phyloP scores from a whole-genome alignment of 768 basidiomycete genomes.

The Leccinum broughii region DNA sequence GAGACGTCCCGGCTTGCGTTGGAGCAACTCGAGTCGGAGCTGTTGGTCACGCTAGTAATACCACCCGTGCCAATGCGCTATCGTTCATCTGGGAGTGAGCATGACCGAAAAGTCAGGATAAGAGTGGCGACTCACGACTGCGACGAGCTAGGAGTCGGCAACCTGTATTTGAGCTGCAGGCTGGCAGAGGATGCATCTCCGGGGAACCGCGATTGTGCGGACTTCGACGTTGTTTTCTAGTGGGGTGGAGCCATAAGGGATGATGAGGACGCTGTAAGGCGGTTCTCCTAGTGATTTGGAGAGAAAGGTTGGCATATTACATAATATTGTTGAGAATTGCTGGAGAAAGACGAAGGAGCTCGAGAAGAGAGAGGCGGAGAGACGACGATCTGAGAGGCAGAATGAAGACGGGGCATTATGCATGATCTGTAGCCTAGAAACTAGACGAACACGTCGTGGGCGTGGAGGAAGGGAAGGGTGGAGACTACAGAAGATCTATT shows the following conservation, averaged over 20 bases:
- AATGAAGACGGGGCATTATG: slow-evolving; percentile 5
- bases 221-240: slow-evolving; percentile 62
- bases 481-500: too few relatives aligned
- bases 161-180: slow-evolving; percentile 64
- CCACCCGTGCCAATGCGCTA: slow-evolving; percentile 69
- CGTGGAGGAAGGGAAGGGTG: too few relatives aligned
- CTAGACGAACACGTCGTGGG: slow-evolving; percentile 2
- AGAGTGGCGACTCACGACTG: slow-evolving; percentile 56
- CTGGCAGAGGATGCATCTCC: slow-evolving; percentile 39
- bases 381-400: slow-evolving; percentile 1
- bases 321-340: slow-evolving; percentile 55
- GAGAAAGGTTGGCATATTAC: slow-evolving; percentile 38
- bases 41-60: slow-evolving; percentile 61
- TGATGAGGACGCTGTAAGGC: slow-evolving; percentile 58
- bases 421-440: neutral
- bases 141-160: slow-evolving; percentile 68
- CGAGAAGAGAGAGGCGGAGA: slow-evolving; percentile 32
- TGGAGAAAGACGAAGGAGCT: slow-evolving; percentile 46
- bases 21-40: slow-evolving; percentile 60
- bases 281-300: slow-evolving; percentile 58
- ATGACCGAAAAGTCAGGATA: neutral
- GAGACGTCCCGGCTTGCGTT: slow-evolving; percentile 47
- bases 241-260: slow-evolving; percentile 65
- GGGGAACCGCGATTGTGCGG: slow-evolving; percentile 58
- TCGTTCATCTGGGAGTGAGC: slow-evolving; percentile 52